Conservation (phyloP, 2,329 filamentous ascomycete genomes). For the Cordyceps pruinosa region DNA sequence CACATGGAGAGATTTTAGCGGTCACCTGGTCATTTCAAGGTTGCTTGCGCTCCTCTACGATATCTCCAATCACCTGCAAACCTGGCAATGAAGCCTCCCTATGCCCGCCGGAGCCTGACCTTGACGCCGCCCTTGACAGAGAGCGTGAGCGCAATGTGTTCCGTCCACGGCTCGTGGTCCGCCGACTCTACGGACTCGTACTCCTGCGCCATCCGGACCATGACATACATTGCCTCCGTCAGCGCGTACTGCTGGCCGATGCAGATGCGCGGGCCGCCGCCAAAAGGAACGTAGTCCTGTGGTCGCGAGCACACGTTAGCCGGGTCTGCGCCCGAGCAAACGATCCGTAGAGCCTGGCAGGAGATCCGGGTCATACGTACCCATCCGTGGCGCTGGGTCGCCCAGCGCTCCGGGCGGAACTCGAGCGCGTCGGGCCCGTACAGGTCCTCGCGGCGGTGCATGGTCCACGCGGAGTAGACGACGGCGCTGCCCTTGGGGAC, state of each 20-base stretch:
- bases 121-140: neutral
- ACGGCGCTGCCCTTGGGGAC: slow-evolving; percentile 24
- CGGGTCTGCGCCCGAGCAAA: too few species aligned
- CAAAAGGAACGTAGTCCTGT: slow-evolving; percentile 28
- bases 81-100: too few species aligned
- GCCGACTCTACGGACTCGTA: neutral
- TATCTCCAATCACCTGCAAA: too few species aligned
- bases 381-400: slow-evolving; percentile 23
- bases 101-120: neutral
- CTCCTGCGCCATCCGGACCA: slow-evolving; percentile 14
- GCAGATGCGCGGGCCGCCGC: slow-evolving; percentile 30
- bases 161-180: neutral
- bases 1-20: too few species aligned
- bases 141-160: neutral
- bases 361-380: neutral
- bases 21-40: too few species aligned
- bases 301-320: neutral
- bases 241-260: slow-evolving; percentile 19
- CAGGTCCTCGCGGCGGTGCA: slow-evolving; percentile 28
- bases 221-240: neutral
- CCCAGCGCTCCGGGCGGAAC: slow-evolving; percentile 33
- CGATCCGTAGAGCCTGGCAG: too few species aligned
- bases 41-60: too few species aligned
- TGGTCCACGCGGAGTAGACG: slow-evolving; percentile 17
- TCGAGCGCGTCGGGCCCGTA: slow-evolving; percentile 29